phyloP scores from a whole-genome alignment of 495 filamentous ascomycete species.

The Penicillium subrubescens region DNA sequence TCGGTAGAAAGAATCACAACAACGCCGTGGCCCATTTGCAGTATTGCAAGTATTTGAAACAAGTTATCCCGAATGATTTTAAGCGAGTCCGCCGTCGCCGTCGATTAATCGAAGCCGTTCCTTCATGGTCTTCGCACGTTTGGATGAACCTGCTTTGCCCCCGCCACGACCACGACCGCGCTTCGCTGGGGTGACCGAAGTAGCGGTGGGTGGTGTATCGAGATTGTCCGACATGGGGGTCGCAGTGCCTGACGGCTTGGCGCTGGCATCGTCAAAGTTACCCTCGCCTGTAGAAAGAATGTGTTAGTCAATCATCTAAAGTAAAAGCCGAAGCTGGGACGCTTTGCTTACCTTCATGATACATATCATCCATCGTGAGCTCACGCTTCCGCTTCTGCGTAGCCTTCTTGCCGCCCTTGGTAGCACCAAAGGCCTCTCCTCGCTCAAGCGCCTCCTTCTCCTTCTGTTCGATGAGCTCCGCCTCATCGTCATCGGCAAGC shows the following conservation, averaged over 20 bases:
- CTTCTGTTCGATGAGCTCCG: slow-evolving; percentile 84
- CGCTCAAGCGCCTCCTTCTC: slow-evolving; percentile 77
- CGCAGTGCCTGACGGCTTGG: slow-evolving; percentile 78
- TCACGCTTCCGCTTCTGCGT: slow-evolving; percentile 68
- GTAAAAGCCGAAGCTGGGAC: neutral
- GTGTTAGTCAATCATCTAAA: slow-evolving; percentile 21
- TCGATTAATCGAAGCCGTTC: slow-evolving; percentile 87
- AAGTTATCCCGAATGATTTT: slow-evolving; percentile 12
- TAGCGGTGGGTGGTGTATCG: slow-evolving; percentile 46
- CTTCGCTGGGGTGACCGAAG: slow-evolving; percentile 41
- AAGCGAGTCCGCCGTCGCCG: slow-evolving; percentile 59
- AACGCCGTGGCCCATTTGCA: slow-evolving; percentile 37
- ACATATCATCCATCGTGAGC: slow-evolving; percentile 92
- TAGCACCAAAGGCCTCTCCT: slow-evolving; percentile 49
- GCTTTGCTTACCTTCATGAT: slow-evolving; percentile 78
- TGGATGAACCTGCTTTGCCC: slow-evolving; percentile 55
- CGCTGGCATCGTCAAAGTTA: slow-evolving; percentile 81
- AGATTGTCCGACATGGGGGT: slow-evolving; percentile 69
- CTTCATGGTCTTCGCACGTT: slow-evolving; percentile 91
- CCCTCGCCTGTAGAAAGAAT: slow-evolving; percentile 72
- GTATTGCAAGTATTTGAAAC: slow-evolving; percentile 20
- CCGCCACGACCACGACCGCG: slow-evolving; percentile 51
- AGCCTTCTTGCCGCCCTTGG: slow-evolving; percentile 59
- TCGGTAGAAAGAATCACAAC: slow-evolving; percentile 7
- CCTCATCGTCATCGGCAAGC: slow-evolving; percentile 94